Percentiles rank a stretch among this genome's conserved stretches.
phyloP scores from a whole-genome alignment of 1,284 basidiomycete genomes.

The Pseudozyma hubeiensis region DNA sequence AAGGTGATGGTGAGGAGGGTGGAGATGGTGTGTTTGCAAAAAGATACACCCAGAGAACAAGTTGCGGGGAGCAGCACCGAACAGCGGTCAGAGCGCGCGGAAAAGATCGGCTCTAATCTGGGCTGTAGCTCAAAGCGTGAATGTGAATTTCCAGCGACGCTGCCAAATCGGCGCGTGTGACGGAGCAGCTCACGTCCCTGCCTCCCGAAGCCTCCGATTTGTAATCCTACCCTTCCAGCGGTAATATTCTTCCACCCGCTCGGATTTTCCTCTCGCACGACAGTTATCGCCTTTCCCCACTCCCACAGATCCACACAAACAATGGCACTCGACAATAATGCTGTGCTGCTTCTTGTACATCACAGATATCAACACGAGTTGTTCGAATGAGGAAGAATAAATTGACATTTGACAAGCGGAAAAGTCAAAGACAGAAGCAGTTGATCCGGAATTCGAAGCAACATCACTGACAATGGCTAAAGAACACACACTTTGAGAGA shows the following conservation, averaged over 20 bases:
- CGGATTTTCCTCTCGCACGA: conserved; percentile 20
- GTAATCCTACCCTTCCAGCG: conserved; percentile 15
- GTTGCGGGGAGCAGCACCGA: no score
- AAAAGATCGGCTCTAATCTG: conserved; percentile 30
- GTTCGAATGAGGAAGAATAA: not conserved
- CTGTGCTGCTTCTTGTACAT: no score
- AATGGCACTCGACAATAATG: no score
- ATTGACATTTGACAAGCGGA: no score
- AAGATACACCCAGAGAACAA: not conserved
- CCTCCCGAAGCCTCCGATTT: conserved; percentile 28
- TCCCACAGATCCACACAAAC: no score
- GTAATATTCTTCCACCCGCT: not conserved
- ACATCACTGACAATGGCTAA: not conserved
- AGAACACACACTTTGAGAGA: not conserved
- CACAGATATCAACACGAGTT: no score
- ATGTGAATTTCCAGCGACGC: no score
- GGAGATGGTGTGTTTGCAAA: no score
- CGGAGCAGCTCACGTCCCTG: no score
- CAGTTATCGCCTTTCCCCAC: no score
- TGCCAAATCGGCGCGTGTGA: not conserved
- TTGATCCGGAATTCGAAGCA: not conserved
- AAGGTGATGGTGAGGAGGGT: not conserved
- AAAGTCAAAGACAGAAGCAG: not conserved
- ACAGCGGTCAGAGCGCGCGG: conserved; percentile 24
- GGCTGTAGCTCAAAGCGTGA: not conserved